These are phyloP conservation scores for Geotrichum carabidarum DNA, from an alignment of 1,139 yeast species.

Conservation along the genomic window DNA sequence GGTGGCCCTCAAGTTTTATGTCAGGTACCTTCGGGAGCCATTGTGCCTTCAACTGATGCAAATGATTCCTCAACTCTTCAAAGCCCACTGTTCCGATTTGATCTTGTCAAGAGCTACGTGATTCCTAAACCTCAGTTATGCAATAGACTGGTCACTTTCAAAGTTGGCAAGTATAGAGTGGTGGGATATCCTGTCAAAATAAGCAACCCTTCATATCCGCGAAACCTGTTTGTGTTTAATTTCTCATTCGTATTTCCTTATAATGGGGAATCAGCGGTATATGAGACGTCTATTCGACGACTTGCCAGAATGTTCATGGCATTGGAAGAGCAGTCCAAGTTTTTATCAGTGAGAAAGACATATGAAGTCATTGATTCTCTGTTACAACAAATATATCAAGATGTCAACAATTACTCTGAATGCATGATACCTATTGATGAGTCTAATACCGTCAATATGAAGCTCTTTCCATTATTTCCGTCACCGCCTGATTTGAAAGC, in stretches of 20 bases:
- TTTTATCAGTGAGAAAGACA: constrained; percentile 48
- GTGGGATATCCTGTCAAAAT: constrained; percentile 91
- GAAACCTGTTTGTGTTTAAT: constrained; percentile 90
- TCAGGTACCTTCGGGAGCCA: constrained; percentile 75
- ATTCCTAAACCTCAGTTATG: constrained; percentile 92
- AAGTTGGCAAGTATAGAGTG: constrained; percentile 63
- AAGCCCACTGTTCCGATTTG: constrained; percentile 63
- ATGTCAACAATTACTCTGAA: constrained; percentile 88
- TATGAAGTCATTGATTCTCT: constrained; percentile 66
- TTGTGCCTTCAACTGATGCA: constrained; percentile 39
- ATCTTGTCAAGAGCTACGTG: constrained; percentile 78
- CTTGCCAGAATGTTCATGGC: constrained; percentile 87
- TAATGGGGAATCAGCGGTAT: constrained; percentile 75
- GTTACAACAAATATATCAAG: constrained; percentile 85
- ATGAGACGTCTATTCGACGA: constrained; percentile 77
- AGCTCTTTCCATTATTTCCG: constrained; percentile 78
- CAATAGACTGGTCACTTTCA: constrained; percentile 69
- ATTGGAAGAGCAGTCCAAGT: constrained; percentile 79
- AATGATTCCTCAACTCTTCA: constrained; percentile 38
- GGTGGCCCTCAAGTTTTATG: constrained; percentile 92
- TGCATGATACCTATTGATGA: constrained; percentile 91
- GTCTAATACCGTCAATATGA: constrained; percentile 86
- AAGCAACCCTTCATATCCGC: constrained; percentile 65
- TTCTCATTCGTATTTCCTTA: constrained; percentile 87
- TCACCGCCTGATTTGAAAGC: constrained; percentile 72